Conservation (phyloP, 2,329 filamentous ascomycete genomes). For the Fusarium buxicola region DNA sequence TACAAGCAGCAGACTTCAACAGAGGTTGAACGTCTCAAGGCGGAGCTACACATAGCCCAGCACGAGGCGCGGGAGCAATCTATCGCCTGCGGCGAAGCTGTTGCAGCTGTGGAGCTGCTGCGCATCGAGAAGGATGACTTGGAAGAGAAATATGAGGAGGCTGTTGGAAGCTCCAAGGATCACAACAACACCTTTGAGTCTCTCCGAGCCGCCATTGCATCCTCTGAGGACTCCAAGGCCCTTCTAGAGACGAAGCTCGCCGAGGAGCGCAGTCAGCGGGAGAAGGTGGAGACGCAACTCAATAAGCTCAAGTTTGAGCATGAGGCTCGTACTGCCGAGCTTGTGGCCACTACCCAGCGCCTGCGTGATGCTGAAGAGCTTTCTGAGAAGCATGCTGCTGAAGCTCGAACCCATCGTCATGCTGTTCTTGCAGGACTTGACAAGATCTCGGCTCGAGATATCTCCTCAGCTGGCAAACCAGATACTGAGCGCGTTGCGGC, state of each 20-base stretch:
- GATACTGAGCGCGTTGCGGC: constrained; percentile 76
- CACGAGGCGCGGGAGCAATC: constrained; percentile 84
- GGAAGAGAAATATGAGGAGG: constrained; percentile 74
- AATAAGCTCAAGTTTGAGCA: constrained; percentile 83
- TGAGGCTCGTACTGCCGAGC: constrained; percentile 81
- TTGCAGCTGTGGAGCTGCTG: constrained; percentile 79
- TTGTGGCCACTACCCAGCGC: constrained; percentile 78
- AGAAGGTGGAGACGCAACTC: constrained; percentile 81
- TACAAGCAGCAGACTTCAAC: constrained; percentile 86
- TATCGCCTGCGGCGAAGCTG: constrained; percentile 79
- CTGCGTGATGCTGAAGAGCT: constrained; percentile 89
- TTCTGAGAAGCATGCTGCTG: constrained; percentile 85
- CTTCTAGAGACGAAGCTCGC: constrained; percentile 84
- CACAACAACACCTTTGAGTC: constrained; percentile 78
- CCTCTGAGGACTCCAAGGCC: constrained; percentile 80
- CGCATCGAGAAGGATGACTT: constrained; percentile 88
- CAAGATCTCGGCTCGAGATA: constrained; percentile 71
- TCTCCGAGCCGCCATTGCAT: constrained; percentile 80
- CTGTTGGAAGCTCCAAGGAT: constrained; percentile 73
- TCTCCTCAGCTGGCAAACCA: constrained; percentile 58
- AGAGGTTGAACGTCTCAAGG: constrained; percentile 86
- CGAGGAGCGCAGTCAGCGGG: constrained; percentile 82
- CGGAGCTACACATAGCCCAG: constrained; percentile 84
- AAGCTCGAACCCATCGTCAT: constrained; percentile 86
- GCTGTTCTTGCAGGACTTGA: constrained; percentile 86